Evolutionary conservation across 2,329 filamentous ascomycete genomes (phyloP), one percentile per base, ranked within the genome.

Genomic region (Fusarium sulawesiense): DNA sequence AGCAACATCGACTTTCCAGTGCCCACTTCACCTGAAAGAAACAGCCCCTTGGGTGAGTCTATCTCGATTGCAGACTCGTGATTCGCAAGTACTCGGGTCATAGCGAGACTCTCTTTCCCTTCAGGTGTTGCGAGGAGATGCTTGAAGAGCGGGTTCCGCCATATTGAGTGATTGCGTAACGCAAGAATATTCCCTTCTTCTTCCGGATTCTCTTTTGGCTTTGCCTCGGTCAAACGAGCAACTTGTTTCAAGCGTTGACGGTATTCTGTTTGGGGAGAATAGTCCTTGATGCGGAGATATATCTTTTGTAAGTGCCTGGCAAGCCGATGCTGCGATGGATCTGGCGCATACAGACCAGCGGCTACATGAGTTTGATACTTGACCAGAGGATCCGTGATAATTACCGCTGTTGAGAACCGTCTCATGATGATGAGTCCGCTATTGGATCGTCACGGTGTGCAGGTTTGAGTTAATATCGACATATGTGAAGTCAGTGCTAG

Each of bases 1-100:
- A 94, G 85, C n/a, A 96, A 85, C 91, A 96, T 94, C 7, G 89
- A 92, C 78, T 96, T 96, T 16, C 93, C 92, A 0, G 91, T 93
- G 13, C 93, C 93, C 3, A 96, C 93, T 76, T 94, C 92, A 9
- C 93, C 92, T 27, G 93, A 93, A 0, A 96, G 84, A 76, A 95
- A 90, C 18, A 96, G 81, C 0, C 93, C 93, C 71, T 86, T 88
- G 0, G 93, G 93, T 0, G 91, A 93, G 73, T 92, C 85, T 49
- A 94, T 85, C 47, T 89, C 83, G 66, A 93, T 85, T 13, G 92
- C 92, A 21, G 88, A 87, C 76, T 94, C 89, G 75, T 94, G 87
- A 70, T 85, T 88, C 1, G 89, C 91, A 16, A 94, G 81, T n/a
- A 90, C 86, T 51, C 87, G 83, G 4, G 90, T 92, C 62, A 96